Evolutionary conservation across 2,329 filamentous ascomycete species (phyloP).

Genomic region (Basipetospora chlamydospora): DNA sequence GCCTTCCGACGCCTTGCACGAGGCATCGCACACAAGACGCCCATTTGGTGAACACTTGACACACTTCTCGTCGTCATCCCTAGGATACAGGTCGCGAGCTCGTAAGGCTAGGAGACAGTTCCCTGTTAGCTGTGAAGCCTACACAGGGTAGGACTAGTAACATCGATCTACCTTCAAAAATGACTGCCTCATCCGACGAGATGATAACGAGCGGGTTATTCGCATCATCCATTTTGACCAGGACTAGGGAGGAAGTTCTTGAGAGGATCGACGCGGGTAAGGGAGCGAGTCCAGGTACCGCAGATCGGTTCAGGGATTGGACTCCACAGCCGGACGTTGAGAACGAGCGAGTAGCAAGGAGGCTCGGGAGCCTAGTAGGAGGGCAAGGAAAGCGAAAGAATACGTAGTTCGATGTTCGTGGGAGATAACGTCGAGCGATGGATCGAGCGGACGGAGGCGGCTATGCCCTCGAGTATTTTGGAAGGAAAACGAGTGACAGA

Average conservation of each 20-base stretch:
- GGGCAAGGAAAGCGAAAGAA: slow-evolving; percentile 3
- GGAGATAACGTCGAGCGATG: slow-evolving; percentile 6
- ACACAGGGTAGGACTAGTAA: too few relatives aligned
- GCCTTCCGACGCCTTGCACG: slow-evolving; percentile 8
- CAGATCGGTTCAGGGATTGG: slow-evolving; percentile 5
- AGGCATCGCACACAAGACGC: slow-evolving; percentile 8
- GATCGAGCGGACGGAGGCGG: slow-evolving; percentile 1
- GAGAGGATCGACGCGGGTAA: slow-evolving; percentile 3
- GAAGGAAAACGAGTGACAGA: slow-evolving; percentile 9
- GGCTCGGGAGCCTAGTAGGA: slow-evolving; percentile 7
- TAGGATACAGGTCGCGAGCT: slow-evolving; percentile 9
- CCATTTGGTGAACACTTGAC: slow-evolving; percentile 9
- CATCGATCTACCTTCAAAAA: slow-evolving; percentile 7
- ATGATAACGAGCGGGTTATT: slow-evolving; percentile 8
- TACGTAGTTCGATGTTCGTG: slow-evolving; percentile 4
- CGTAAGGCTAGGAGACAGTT: too few relatives aligned
- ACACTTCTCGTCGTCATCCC: slow-evolving; percentile 8
- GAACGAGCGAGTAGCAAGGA: neutral
- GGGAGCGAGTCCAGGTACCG: neutral
- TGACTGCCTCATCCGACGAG: slow-evolving; percentile 8
- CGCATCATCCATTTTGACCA: slow-evolving; percentile 5
- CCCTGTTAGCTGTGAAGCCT: too few relatives aligned
- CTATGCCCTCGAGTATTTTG: too few relatives aligned
- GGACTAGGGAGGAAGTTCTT: neutral
- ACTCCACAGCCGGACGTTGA: neutral